These are phyloP conservation scores for Fusarium liriodendri DNA, from an alignment of 2,329 filamentous ascomycete species.

Conservation along the genomic window DNA sequence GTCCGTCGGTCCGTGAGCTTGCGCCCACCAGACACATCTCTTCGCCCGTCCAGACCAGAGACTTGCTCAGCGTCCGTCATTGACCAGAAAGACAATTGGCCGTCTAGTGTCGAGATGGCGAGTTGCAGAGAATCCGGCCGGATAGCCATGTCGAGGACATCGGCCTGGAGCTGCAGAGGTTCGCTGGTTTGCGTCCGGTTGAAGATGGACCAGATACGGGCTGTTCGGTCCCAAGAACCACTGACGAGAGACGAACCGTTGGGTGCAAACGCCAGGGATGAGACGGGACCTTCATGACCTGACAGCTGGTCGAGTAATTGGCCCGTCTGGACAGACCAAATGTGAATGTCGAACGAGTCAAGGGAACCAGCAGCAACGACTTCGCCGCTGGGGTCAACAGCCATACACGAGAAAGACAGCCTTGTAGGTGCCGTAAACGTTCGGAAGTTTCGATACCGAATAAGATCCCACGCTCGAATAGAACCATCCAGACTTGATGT, in stretches of 20 bases:
- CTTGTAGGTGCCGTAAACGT: slow-evolving; percentile 95
- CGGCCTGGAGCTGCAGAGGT: slow-evolving; percentile 89
- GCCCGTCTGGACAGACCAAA: slow-evolving; percentile 98
- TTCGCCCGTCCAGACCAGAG: slow-evolving; percentile 85
- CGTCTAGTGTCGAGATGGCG: slow-evolving; percentile 91
- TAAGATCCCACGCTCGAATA: slow-evolving; percentile 93
- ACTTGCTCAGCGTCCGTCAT: slow-evolving; percentile 89
- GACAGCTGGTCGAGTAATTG: slow-evolving; percentile 91
- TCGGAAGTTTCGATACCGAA: slow-evolving; percentile 95
- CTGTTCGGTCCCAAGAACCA: slow-evolving; percentile 96
- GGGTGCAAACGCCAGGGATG: slow-evolving; percentile 86
- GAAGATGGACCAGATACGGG: slow-evolving; percentile 96
- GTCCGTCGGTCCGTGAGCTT: slow-evolving; percentile 89
- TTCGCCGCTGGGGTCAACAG: slow-evolving; percentile 97
- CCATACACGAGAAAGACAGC: slow-evolving; percentile 91
- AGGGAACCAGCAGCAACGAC: slow-evolving; percentile 94
- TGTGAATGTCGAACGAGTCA: slow-evolving; percentile 96
- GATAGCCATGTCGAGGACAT: slow-evolving; percentile 87
- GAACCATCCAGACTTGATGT: slow-evolving; percentile 96
- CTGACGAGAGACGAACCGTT: slow-evolving; percentile 87
- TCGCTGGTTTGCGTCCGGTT: slow-evolving; percentile 94
- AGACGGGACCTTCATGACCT: slow-evolving; percentile 94
- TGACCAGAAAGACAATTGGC: slow-evolving; percentile 95
- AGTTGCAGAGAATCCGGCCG: slow-evolving; percentile 92
- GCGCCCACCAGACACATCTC: slow-evolving; percentile 92